Evolutionary conservation across 129 eudicot species (phyloP), one percentile per base, ranked within the genome.

Genomic region (Flaveria trinervia): DNA sequence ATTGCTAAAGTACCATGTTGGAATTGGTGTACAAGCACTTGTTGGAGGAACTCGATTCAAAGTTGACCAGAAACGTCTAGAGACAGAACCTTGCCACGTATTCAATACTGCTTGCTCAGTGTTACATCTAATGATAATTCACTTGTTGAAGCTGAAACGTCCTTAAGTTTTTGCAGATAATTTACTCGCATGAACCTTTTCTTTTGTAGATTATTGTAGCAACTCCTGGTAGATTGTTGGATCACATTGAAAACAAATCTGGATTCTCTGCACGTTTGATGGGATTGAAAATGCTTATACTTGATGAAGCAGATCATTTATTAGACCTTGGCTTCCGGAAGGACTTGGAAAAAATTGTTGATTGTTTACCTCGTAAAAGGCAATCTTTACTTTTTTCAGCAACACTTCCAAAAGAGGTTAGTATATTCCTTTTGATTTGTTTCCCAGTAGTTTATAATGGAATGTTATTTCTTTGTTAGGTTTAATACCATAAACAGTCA

Each of bases 11-110:
- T 77, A 87, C 85, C 99, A 94, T 83, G 86, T 87, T 54, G 89
- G 90, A 78, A 68, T 94, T 60, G 97, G 96, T 48, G 97, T 94
- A 51, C 99, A 85, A 64, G 80, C 93, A 23, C 89, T 94, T 81
- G 86, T 86, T 68, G 99, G 99, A 41, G 99, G 99, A n/a, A 89
- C 99, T 46, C 91, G 97, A 30, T 94, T 91, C 72, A 94, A 94
- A 82, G 89, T 76, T 75, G 99, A 94, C 41, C 92, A 89, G 80
- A 89, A 83, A 78, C 92, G 88, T 73, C 81, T 91, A 7, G 96
- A 91, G 79, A 79, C 92, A 60, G 96, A 89, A 68, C 96, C 96
- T 26, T 84, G 89, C 79, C 99, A 93, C 84, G 98, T 93, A 77
- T 22, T 50, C 65, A 44, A 64, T 13, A 28, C 68, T 68, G 28